Evolutionary conservation across 2,329 filamentous ascomycete genomes (phyloP), one percentile per base, ranked within the genome.

Genomic region (Pseudogymnoascus sp.): DNA sequence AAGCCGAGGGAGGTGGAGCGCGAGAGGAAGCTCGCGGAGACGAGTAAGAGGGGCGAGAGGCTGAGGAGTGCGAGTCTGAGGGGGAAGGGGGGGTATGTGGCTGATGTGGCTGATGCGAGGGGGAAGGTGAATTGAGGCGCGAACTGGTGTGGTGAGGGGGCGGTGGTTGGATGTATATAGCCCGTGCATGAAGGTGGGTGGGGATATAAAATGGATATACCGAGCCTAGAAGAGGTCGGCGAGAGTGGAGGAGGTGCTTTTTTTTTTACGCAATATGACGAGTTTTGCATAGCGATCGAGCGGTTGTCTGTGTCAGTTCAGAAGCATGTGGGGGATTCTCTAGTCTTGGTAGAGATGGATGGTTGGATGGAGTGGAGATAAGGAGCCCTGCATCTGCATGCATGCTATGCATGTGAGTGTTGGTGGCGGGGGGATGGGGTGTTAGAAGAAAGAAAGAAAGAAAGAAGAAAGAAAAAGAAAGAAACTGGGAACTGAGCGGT

Each of bases 1-100:
- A 85, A 85, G 52, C 7, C 19, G 75, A 39, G 13, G 28, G 35
- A 35, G 30, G 12, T 37, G 33, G 34, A 41, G 56, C 19, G 33
- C 13, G 52, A 57, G 3, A 5, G 52, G 6, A 28, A 55, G 58
- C 57, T 64, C 28, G 61, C 62, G 23, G 66, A 62, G 30, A 52
- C 30, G 33, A 67, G 67, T 18, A 61, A 65, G 35, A 66, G 67
- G 28, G 52, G 6, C n/a, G 9, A 10, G 48, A 34, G 48, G 38
- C 10, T 41, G 23, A 30, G 48, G 23, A 55, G 30, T 10, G 48
- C n/a, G 28, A 57, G 52, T 57, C 12, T 18, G 28, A 57, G 52
- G 52, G 33, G 52, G 15, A n/a, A 13, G 28, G 13, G 12, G 39
- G 39, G 21, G 39, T 45, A 45, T 45, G 38, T 41, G 9, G 38